Conservation (phyloP, 1,139 yeast species). For the Sugiyamaella japonica region DNA sequence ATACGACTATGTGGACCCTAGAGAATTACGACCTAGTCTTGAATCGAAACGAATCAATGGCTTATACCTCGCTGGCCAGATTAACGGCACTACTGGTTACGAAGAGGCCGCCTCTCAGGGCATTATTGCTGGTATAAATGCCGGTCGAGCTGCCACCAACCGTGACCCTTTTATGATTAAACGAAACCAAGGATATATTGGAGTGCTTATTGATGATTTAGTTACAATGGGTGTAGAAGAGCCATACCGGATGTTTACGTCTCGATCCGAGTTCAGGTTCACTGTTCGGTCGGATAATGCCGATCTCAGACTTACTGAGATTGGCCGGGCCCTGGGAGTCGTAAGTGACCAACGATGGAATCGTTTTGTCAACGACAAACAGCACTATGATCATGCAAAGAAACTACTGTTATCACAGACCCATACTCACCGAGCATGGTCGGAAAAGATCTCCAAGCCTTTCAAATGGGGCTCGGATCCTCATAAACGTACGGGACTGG, state of each 20-base stretch:
- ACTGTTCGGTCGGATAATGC: conserved; percentile 94
- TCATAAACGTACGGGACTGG: conserved; percentile 56
- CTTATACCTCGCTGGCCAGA: conserved; percentile 90
- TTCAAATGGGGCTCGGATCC: conserved; percentile 41
- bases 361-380: conserved; percentile 49
- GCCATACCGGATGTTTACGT: conserved; percentile 97
- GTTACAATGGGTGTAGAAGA: conserved; percentile 96
- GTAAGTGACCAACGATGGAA: conserved; percentile 62
- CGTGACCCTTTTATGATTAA: conserved; percentile 53
- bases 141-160: conserved; percentile 54
- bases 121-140: conserved; percentile 91
- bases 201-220: conserved; percentile 90
- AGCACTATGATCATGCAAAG: conserved; percentile 48
- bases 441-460: conserved; percentile 41
- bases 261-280: conserved; percentile 89
- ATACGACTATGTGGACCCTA: conserved; percentile 93
- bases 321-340: conserved; percentile 68
- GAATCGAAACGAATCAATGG: conserved; percentile 84
- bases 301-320: conserved; percentile 72
- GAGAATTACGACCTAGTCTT: conserved; percentile 73
- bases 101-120: conserved; percentile 99
- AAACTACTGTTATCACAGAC: conserved; percentile 49
- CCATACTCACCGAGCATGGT: conserved; percentile 66
- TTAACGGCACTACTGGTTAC: conserved; percentile 98
- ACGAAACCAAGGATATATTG: conserved; percentile 85